Base-by-base conservation (phyloP, 108 stramenopile species). In the Aureococcus anophagefferens region DNA sequence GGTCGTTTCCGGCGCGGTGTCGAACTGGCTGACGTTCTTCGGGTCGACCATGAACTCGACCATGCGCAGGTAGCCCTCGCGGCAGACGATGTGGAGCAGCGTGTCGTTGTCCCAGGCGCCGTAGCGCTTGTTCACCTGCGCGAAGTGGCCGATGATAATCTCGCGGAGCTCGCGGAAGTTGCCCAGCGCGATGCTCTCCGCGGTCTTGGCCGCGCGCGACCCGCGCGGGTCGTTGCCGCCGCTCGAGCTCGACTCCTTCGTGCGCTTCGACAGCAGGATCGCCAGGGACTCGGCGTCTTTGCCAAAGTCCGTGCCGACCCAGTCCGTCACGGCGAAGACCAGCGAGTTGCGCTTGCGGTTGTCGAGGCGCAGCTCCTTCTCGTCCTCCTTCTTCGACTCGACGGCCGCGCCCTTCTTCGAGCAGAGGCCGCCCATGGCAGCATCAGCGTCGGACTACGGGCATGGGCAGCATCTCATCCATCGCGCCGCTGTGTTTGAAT, bases 31-130 rank as follows among this genome's bases (percentile, higher is more conserved):
- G 37, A 72, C 51, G 32, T 76, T 80, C 62, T 73, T 77, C 0
- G 81, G 81, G 36, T 81, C 76, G 37, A 77, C 44, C 73, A 81
- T 81, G 72, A 80, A 81, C 36, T 78, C 59, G 29, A 78, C 36
- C 76, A 72, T 72, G 32, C 13, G 17, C 13, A 62, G 67, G 73
- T 79, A 81, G 72, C 81, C 81, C 74, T 81, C 81, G 9, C 79
- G 65, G 35, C 81, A 81, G 44, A 75, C 81, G 18, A 76, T 70
- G 66, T 81, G 81, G 11, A 81, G 81, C 33, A 81, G 35, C n/a
- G 62, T 73, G 63, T 33, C 62, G 63, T 35, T 33, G 32, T 65
- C 7, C 30, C 72, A 35, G 0, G 37, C 67, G 5, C 72, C 37
- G 63, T 76, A 77, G 66, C 45, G 68, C 5, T 75, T 62, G 74